phyloP scores from a whole-genome alignment of 257 asterid species.

The Sherardia arvensis region DNA sequence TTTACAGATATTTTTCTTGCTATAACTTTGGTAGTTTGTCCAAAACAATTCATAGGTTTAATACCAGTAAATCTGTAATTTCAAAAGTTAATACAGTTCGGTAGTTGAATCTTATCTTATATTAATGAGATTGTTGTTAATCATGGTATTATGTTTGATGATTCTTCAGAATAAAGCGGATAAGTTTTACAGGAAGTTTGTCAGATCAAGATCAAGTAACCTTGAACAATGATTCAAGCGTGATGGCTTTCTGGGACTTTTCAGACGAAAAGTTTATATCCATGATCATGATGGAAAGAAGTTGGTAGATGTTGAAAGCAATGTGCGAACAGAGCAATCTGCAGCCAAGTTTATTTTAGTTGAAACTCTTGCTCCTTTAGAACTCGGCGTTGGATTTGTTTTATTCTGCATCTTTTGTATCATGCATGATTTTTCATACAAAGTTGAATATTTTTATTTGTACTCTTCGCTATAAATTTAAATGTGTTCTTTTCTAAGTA shows the following conservation, averaged over 20 bases:
- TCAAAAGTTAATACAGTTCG: not conserved
- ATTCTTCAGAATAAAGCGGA: conserved; percentile 50
- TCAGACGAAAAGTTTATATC: conserved; percentile 41
- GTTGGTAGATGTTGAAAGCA: conserved; percentile 57
- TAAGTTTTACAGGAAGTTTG: conserved; percentile 44
- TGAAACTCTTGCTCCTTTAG: too few species aligned
- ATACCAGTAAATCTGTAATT: not conserved
- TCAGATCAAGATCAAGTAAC: conserved; percentile 35
- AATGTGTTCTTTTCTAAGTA: too few species aligned
- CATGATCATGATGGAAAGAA: conserved; percentile 62
- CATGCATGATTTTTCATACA: too few species aligned
- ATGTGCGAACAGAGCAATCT: conserved; percentile 59
- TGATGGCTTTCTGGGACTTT: conserved; percentile 58
- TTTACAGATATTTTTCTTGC: not conserved
- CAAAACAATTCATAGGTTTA: not conserved
- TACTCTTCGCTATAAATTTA: too few species aligned
- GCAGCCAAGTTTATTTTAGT: too few species aligned
- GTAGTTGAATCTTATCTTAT: too few species aligned
- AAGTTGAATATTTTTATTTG: too few species aligned
- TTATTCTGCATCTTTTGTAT: too few species aligned
- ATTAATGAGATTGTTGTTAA: conserved; percentile 2
- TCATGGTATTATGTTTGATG: conserved; percentile 17
- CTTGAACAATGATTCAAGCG: conserved; percentile 34
- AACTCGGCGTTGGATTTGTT: too few species aligned
- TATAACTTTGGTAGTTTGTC: not conserved